phyloP scores from a whole-genome alignment of 2,329 filamentous ascomycete species.

The Stemphylium vesicarium region DNA sequence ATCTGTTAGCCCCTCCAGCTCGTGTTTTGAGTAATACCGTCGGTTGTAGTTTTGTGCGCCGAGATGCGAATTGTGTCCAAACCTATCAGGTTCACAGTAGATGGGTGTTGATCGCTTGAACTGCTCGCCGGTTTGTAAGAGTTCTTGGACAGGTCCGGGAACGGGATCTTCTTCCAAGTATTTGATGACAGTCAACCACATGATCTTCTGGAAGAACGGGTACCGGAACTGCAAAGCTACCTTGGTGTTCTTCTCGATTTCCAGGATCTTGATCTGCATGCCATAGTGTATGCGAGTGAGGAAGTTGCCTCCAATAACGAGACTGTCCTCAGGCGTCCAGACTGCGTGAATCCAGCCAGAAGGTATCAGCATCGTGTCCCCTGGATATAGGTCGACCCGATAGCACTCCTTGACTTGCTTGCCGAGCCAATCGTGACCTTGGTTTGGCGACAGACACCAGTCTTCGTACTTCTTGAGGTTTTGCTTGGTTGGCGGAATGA shows the following conservation, averaged over 20 bases:
- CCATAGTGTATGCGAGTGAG: conserved; percentile 69
- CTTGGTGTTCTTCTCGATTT: conserved; percentile 71
- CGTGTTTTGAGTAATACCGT: conserved; percentile 68
- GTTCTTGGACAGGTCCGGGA: conserved; percentile 61
- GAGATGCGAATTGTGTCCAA: conserved; percentile 57
- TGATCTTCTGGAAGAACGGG: conserved; percentile 72
- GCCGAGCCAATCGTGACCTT: conserved; percentile 70
- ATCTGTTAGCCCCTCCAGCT: conserved; percentile 66
- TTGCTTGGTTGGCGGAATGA: conserved; percentile 71
- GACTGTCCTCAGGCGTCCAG: conserved; percentile 72
- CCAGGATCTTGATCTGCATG: conserved; percentile 69
- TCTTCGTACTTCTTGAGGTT: conserved; percentile 74
- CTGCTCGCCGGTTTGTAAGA: conserved; percentile 62
- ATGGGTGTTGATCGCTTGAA: conserved; percentile 63
- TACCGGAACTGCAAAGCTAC: conserved; percentile 71
- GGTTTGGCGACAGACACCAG: conserved; percentile 71
- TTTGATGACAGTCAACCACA: conserved; percentile 70
- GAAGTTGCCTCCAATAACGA: conserved; percentile 75
- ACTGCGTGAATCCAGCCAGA: conserved; percentile 76
- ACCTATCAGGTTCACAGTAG: conserved; percentile 65
- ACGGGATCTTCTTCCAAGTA: conserved; percentile 70
- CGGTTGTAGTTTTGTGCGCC: conserved; percentile 63
- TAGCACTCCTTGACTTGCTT: conserved; percentile 71
- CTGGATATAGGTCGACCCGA: conserved; percentile 68
- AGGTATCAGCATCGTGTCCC: conserved; percentile 74